Evolutionary conservation across 352 stramenopile species (phyloP).

Genomic region (Labyrinthula sp.): DNA sequence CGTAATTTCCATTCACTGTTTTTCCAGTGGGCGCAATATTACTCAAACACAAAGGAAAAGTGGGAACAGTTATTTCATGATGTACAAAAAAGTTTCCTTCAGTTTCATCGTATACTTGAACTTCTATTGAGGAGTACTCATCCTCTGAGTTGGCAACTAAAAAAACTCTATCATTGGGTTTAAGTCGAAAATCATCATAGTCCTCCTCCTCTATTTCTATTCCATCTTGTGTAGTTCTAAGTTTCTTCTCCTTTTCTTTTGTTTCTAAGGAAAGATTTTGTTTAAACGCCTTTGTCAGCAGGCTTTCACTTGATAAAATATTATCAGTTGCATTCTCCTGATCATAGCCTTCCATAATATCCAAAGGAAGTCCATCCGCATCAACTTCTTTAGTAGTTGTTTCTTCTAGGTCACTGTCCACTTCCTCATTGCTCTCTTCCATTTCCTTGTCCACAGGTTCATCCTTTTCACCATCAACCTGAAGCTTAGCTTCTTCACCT

Average conservation of each 20-base stretch:
- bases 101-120: slow-evolving; percentile 93
- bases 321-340: no score
- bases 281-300: no score
- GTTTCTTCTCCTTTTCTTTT: no score
- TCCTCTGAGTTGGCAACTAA: slow-evolving; percentile 81
- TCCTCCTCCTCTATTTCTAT: no score
- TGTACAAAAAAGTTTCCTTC: slow-evolving; percentile 93
- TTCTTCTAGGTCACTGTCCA: slow-evolving; percentile 30
- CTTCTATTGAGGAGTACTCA: slow-evolving; percentile 89
- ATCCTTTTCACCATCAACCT: background rate
- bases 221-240: slow-evolving; percentile 32
- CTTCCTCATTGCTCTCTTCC: slow-evolving; percentile 1
- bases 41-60: slow-evolving; percentile 87
- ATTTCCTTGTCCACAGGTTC: background rate
- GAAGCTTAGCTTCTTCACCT: background rate
- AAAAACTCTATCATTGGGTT: slow-evolving; percentile 71
- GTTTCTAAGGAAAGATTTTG: no score
- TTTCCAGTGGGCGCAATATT: slow-evolving; percentile 76
- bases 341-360: slow-evolving; percentile 34
- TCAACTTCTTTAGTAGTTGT: slow-evolving; percentile 39
- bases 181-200: slow-evolving; percentile 71
- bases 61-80: slow-evolving; percentile 95
- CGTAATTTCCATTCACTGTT: slow-evolving; percentile 49
- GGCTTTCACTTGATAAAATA: no score
- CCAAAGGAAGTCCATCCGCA: slow-evolving; percentile 34